phyloP scores from a whole-genome alignment of 2,329 filamentous ascomycete genomes.

The Aschersonia sp. region DNA sequence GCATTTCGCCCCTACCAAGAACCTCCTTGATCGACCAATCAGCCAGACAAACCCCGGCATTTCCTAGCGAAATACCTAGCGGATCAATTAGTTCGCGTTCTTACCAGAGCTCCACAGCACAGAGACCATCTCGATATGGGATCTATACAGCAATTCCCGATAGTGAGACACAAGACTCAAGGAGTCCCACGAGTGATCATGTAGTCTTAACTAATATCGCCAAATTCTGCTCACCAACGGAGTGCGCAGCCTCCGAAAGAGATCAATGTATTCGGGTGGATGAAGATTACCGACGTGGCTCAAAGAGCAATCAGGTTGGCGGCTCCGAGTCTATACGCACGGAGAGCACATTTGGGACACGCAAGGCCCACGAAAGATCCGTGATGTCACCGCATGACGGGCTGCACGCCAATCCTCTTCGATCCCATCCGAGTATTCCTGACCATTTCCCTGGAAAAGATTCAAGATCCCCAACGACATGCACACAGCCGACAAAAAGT shows the following conservation, averaged over 20 bases:
- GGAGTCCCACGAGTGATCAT: no score
- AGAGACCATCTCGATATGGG: constrained; percentile 17
- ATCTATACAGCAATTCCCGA: not conserved
- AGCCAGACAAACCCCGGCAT: constrained; percentile 38
- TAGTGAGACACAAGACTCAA: not conserved
- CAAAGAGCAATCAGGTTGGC: no score
- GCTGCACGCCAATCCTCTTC: constrained; percentile 36
- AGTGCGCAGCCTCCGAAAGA: no score
- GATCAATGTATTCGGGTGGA: no score
- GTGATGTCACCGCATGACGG: not conserved
- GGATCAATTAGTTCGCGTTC: constrained; percentile 28
- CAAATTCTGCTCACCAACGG: no score
- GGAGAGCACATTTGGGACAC: not conserved
- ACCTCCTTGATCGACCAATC: constrained; percentile 41
- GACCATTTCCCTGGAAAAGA: not conserved
- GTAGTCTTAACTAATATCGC: no score
- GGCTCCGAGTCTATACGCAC: not conserved
- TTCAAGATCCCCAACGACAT: not conserved
- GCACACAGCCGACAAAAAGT: no score
- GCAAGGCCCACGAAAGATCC: not conserved
- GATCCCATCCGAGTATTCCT: constrained; percentile 27
- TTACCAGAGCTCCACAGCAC: constrained; percentile 31
- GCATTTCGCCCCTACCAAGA: constrained; percentile 37
- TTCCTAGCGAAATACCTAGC: constrained; percentile 25
- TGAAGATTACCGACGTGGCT: no score